Conservation (phyloP, 2,329 filamentous ascomycete genomes). For the Microdochium trichocladiopsis region DNA sequence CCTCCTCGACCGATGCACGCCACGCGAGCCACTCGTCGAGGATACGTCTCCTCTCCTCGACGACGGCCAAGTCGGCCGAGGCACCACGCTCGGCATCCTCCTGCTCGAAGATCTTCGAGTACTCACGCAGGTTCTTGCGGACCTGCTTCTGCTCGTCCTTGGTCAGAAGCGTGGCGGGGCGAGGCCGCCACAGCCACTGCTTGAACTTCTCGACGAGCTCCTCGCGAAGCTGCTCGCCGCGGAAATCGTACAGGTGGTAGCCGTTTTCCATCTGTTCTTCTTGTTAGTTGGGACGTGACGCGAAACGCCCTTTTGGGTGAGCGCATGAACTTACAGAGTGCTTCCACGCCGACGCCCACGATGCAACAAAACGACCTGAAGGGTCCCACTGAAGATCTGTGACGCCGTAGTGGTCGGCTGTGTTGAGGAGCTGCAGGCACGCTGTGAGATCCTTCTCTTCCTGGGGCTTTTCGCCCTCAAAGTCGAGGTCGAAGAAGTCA, state of each 20-base stretch:
- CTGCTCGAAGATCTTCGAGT: constrained; percentile 90
- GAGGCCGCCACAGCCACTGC: constrained; percentile 91
- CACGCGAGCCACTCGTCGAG: constrained; percentile 87
- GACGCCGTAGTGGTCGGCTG: constrained; percentile 91
- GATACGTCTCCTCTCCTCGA: constrained; percentile 75
- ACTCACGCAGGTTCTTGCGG: constrained; percentile 97
- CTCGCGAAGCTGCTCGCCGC: constrained; percentile 80
- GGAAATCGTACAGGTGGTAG: constrained; percentile 97
- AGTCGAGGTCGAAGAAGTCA: constrained; percentile 97
- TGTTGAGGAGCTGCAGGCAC: constrained; percentile 92
- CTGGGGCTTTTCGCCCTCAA: constrained; percentile 93
- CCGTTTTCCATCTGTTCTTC: constrained; percentile 87
- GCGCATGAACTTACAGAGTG: constrained; percentile 63
- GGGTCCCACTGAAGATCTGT: constrained; percentile 99
- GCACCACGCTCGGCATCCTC: constrained; percentile 91
- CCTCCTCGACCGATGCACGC: constrained; percentile 65
- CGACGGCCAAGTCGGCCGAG: constrained; percentile 87
- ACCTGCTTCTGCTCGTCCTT: constrained; percentile 98
- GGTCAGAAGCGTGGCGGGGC: constrained; percentile 80
- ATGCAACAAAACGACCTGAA: constrained; percentile 88
- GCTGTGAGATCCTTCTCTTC: constrained; percentile 89
- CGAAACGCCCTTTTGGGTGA: not conserved
- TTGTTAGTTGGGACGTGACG: constrained; percentile 2
- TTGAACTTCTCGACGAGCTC: constrained; percentile 96
- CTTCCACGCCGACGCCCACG: constrained; percentile 92